A percentile compares a stretch with the other conserved stretches of the same genome.
These are phyloP conservation scores for Aquilaria malaccensis DNA, from an alignment of 345 rosid genomes.

Conservation along the genomic window DNA sequence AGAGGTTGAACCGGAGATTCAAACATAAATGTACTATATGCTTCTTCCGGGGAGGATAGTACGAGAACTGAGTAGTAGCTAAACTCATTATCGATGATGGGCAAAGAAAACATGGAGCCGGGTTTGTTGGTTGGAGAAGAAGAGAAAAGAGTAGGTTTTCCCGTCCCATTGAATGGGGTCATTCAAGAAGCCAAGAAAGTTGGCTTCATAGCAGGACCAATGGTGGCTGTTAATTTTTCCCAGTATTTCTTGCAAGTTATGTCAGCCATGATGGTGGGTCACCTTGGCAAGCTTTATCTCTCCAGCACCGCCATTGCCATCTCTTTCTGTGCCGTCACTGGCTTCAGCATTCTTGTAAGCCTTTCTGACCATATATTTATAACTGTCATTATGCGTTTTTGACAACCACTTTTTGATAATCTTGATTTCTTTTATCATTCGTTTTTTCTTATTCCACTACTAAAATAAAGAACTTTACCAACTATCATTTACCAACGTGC, in stretches of 20 bases:
- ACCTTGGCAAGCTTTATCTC: slow-evolving; percentile 63
- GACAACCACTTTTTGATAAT: too few species aligned
- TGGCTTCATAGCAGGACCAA: slow-evolving; percentile 50
- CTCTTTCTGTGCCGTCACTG: slow-evolving; percentile 65
- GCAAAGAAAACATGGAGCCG: slow-evolving; percentile 15
- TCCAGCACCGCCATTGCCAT: slow-evolving; percentile 75
- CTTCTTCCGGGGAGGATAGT: too few species aligned
- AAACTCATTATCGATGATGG: not conserved
- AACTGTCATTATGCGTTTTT: not conserved
- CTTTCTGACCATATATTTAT: not conserved
- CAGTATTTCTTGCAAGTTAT: slow-evolving; percentile 48
- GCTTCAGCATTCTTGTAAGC: slow-evolving; percentile 69
- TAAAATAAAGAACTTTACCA: too few species aligned
- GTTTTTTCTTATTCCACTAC: too few species aligned
- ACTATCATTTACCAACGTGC: too few species aligned
- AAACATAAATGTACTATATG: too few species aligned
- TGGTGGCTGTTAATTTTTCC: slow-evolving; percentile 58
- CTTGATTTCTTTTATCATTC: too few species aligned
- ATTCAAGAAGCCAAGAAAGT: slow-evolving; percentile 40
- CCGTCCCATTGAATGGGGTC: slow-evolving; percentile 10
- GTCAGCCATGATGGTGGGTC: slow-evolving; percentile 77
- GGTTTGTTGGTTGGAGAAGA: slow-evolving; percentile 20
- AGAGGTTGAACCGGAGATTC: too few species aligned
- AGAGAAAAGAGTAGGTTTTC: slow-evolving; percentile 12
- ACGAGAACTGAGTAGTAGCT: not conserved